Percentiles rank a stretch among this genome's conserved stretches.
These are phyloP conservation scores for Hyphodiscus hymeniophilus DNA, from an alignment of 495 filamentous ascomycete species.

Conservation along the genomic window DNA sequence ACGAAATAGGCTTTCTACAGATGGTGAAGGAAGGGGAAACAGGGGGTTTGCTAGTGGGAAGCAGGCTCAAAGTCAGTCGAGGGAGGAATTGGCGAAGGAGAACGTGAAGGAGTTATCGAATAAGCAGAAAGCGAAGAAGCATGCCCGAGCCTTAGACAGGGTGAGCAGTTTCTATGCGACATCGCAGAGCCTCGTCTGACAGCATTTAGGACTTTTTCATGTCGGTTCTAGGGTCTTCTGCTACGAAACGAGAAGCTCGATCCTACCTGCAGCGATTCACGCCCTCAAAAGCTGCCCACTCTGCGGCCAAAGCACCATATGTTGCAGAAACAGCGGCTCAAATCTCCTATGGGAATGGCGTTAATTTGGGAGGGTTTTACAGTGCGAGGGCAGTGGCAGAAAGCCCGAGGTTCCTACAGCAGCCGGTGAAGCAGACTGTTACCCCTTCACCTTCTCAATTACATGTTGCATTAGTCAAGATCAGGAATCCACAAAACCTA, in stretches of 20 bases:
- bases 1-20: neutral
- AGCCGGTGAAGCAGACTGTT: constrained; percentile 29
- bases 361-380: constrained; percentile 58
- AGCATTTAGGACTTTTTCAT: constrained; percentile 65
- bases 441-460: constrained; percentile 38
- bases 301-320: neutral
- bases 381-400: constrained; percentile 47
- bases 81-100: constrained; percentile 16
- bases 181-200: neutral
- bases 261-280: constrained; percentile 78
- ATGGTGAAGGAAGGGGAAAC: neutral
- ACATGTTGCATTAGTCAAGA: constrained; percentile 81
- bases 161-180: neutral
- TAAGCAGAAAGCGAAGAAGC: constrained; percentile 20
- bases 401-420: constrained; percentile 53
- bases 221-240: constrained; percentile 71
- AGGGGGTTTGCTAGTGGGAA: constrained; percentile 4
- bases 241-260: constrained; percentile 85
- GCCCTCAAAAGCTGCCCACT: constrained; percentile 21
- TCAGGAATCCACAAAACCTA: constrained; percentile 62
- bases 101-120: constrained; percentile 20
- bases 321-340: constrained; percentile 5
- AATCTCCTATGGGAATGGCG: constrained; percentile 26
- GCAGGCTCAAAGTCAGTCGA: constrained; percentile 10
- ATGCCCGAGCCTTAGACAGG: constrained; percentile 19